Percentiles rank a stretch among this genome's conserved stretches.
Evolutionary conservation across 805 yeast genomes (phyloP).

Genomic region (Millerozyma acaciae): DNA sequence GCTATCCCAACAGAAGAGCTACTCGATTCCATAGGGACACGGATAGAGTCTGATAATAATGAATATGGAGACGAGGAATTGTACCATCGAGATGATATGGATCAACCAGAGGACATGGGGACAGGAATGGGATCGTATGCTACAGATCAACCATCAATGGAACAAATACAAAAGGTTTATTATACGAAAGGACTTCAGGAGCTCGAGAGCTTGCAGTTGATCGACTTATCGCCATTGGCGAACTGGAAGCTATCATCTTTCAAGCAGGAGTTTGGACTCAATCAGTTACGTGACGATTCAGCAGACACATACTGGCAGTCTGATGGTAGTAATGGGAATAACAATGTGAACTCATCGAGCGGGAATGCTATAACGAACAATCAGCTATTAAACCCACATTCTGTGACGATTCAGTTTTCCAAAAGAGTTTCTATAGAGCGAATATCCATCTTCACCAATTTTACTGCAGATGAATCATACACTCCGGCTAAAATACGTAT

Average conservation of each 20-base stretch:
- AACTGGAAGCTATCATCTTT: conserved; percentile 78
- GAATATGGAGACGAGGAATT: conserved; percentile 7
- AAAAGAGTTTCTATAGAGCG: conserved; percentile 68
- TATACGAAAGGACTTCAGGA: conserved; percentile 48
- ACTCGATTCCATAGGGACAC: conserved; percentile 24
- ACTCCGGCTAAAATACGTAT: conserved; percentile 73
- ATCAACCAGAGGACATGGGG: conserved; percentile 11
- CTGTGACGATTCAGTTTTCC: conserved; percentile 71
- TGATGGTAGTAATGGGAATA: conserved; percentile 59
- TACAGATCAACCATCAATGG: conserved; percentile 33
- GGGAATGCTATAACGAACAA: conserved; percentile 24
- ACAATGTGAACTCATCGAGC: conserved; percentile 13
- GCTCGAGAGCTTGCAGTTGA: conserved; percentile 53
- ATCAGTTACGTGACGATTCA: conserved; percentile 68
- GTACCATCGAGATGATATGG: conserved; percentile 11
- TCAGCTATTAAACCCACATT: conserved; percentile 69
- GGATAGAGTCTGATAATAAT: conserved; percentile 9
- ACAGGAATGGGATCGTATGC: conserved; percentile 10
- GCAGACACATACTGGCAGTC: conserved; percentile 88
- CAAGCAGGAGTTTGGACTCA: conserved; percentile 70
- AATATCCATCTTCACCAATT: conserved; percentile 69
- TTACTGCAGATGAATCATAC: conserved; percentile 78
- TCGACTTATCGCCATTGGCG: conserved; percentile 78
- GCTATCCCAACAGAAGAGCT: conserved; percentile 27
- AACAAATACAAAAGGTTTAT: conserved; percentile 38